Conservation (phyloP, 495 filamentous ascomycete genomes). For the Hyphodiscus hymeniophilus region DNA sequence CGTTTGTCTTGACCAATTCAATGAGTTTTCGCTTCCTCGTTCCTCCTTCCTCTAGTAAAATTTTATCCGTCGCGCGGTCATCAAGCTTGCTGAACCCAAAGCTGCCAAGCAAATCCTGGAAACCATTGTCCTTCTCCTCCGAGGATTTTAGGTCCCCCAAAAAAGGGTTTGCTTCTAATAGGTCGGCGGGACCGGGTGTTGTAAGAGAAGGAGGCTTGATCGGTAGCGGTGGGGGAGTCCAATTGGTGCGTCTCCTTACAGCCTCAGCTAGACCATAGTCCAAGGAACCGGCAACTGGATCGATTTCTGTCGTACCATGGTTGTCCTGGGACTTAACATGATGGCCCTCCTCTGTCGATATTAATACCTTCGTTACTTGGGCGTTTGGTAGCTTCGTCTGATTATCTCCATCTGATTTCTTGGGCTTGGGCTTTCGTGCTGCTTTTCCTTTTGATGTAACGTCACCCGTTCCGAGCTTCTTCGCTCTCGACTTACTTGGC, state of each 20-base stretch:
- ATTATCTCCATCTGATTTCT: slow-evolving; percentile 15
- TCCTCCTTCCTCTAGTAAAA: slow-evolving; percentile 24
- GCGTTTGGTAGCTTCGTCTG: slow-evolving; percentile 27
- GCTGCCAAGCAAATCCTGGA: slow-evolving; percentile 22
- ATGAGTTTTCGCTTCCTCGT: slow-evolving; percentile 44
- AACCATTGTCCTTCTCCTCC: slow-evolving; percentile 8
- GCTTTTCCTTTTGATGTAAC: slow-evolving; percentile 25
- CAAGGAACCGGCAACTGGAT: slow-evolving; percentile 14
- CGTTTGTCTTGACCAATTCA: slow-evolving; percentile 30
- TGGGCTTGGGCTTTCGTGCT: slow-evolving; percentile 27
- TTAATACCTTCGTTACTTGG: slow-evolving; percentile 27
- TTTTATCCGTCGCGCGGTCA: slow-evolving; percentile 19
- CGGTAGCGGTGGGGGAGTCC: slow-evolving; percentile 44
- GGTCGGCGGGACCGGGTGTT: background rate
- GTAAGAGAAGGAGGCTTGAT: background rate
- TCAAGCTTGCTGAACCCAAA: slow-evolving; percentile 19
- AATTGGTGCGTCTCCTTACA: slow-evolving; percentile 40
- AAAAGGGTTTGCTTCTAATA: slow-evolving; percentile 19
- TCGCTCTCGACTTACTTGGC: slow-evolving; percentile 18
- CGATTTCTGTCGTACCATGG: background rate
- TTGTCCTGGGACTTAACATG: background rate
- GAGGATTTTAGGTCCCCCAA: background rate
- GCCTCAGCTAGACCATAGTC: slow-evolving; percentile 35
- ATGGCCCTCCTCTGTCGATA: background rate
- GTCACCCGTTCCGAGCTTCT: slow-evolving; percentile 13